Evolutionary conservation across 2,329 filamentous ascomycete species (phyloP).

Genomic region (Zymoseptoria pseudotritici): DNA sequence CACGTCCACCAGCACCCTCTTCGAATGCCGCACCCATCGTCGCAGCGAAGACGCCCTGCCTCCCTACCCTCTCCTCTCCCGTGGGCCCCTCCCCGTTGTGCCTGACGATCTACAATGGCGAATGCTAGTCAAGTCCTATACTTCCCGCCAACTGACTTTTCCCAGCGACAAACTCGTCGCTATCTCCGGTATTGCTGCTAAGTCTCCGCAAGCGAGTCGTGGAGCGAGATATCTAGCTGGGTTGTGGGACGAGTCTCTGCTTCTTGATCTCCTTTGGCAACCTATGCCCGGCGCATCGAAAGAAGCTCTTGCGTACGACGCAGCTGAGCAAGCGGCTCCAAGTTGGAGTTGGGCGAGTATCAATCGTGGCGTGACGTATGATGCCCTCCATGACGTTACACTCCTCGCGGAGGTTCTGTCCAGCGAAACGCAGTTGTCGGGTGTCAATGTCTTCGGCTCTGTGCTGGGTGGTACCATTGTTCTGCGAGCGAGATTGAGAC

Average conservation of each 20-base stretch:
- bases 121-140: conserved; percentile 3
- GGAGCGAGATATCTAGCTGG: conserved; percentile 3
- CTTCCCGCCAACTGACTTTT: conserved; percentile 2
- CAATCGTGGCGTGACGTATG: conserved; percentile 2
- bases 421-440: neutral
- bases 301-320: neutral
- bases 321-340: conserved; percentile 1
- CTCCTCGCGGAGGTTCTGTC: neutral
- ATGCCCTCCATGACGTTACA: neutral
- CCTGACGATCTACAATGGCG: conserved; percentile 6
- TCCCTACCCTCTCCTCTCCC: neutral
- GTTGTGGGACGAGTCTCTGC: conserved; percentile 4
- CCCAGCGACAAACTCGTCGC: conserved; percentile 5
- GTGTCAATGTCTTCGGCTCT: neutral
- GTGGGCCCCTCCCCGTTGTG: neutral
- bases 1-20: conserved; percentile 1
- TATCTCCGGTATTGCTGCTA: conserved; percentile 6
- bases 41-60: conserved; percentile 2
- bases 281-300: neutral
- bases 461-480: neutral
- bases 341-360: conserved; percentile 7
- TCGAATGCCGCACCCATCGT: conserved; percentile 7
- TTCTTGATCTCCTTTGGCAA: conserved; percentile 5
- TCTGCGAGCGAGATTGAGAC: neutral
- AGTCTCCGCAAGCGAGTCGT: conserved; percentile 1